phyloP scores from a whole-genome alignment of 2,329 filamentous ascomycete genomes.

The Thermoascus crustaceus region DNA sequence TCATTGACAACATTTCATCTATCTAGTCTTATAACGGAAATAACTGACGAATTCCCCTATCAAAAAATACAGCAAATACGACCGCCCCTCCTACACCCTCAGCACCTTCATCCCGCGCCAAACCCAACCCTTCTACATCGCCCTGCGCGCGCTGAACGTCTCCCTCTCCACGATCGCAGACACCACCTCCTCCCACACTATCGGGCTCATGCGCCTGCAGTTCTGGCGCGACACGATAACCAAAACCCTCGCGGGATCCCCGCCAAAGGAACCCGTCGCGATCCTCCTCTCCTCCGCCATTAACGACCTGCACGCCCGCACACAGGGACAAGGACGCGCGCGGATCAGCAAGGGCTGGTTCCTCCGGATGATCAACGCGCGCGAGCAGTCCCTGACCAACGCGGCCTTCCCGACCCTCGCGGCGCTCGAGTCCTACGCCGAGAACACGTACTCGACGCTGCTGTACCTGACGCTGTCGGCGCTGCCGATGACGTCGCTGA shows the following conservation, averaged over 20 bases:
- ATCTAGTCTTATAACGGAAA: not conserved
- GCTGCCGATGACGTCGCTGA: conserved; percentile 69
- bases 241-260: conserved; percentile 65
- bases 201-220: conserved; percentile 82
- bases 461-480: conserved; percentile 80
- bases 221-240: conserved; percentile 88
- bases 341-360: conserved; percentile 64
- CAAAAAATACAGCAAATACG: conserved; percentile 57
- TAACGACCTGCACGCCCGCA: conserved; percentile 44
- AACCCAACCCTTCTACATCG: conserved; percentile 74
- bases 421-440: conserved; percentile 76
- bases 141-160: conserved; percentile 85
- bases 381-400: conserved; percentile 77
- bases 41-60: not conserved
- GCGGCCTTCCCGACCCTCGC: conserved; percentile 67
- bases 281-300: conserved; percentile 71
- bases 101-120: conserved; percentile 72
- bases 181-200: conserved; percentile 75
- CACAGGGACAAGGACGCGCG: conserved; percentile 39
- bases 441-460: conserved; percentile 89
- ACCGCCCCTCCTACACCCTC: conserved; percentile 80
- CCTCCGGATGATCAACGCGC: conserved; percentile 66
- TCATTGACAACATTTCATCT: conserved; percentile 2
- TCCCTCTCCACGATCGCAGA: conserved; percentile 87
- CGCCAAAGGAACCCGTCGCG: conserved; percentile 86